Evolutionary conservation across 2,329 filamentous ascomycete species (phyloP).

Genomic region (Fusarium brevicatenulatum): DNA sequence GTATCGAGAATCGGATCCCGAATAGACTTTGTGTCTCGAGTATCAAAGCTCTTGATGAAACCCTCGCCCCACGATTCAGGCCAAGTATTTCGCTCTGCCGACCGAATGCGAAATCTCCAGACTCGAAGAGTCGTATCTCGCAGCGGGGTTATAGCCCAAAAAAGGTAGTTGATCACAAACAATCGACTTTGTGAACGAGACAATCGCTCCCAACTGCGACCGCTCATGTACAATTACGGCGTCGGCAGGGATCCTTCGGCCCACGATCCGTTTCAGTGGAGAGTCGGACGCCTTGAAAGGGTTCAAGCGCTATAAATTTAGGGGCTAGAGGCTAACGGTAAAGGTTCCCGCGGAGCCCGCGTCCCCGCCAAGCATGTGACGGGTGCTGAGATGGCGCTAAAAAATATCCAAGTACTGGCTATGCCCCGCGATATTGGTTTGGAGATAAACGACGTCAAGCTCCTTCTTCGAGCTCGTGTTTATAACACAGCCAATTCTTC

Average conservation of each 20-base stretch:
- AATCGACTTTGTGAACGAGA: neutral
- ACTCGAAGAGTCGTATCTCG: neutral
- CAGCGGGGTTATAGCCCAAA: constrained; percentile 16
- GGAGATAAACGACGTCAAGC: constrained; percentile 34
- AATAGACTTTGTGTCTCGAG: neutral
- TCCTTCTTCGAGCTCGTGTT: constrained; percentile 18
- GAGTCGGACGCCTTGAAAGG: constrained; percentile 3
- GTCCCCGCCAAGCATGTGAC: constrained; percentile 40
- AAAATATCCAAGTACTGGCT: constrained; percentile 49
- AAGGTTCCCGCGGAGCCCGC: constrained; percentile 23
- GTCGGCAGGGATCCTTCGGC: constrained; percentile 29
- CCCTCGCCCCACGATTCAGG: constrained; percentile 1
- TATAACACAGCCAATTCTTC: constrained; percentile 16
- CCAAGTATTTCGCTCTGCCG: neutral
- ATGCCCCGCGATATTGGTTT: constrained; percentile 39
- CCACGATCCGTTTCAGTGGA: constrained; percentile 28
- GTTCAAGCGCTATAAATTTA: constrained; percentile 23
- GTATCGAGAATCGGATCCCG: neutral
- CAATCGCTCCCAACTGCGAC: constrained; percentile 2
- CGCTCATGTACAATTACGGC: constrained; percentile 37
- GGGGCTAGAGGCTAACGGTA: constrained; percentile 5
- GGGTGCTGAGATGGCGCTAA: constrained; percentile 36
- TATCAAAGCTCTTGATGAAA: constrained; percentile 12
- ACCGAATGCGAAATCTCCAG: neutral
- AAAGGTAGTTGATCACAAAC: constrained; percentile 1